These are phyloP conservation scores for Solanum aculeatissimum DNA, from an alignment of 305 asterid species.

Conservation along the genomic window DNA sequence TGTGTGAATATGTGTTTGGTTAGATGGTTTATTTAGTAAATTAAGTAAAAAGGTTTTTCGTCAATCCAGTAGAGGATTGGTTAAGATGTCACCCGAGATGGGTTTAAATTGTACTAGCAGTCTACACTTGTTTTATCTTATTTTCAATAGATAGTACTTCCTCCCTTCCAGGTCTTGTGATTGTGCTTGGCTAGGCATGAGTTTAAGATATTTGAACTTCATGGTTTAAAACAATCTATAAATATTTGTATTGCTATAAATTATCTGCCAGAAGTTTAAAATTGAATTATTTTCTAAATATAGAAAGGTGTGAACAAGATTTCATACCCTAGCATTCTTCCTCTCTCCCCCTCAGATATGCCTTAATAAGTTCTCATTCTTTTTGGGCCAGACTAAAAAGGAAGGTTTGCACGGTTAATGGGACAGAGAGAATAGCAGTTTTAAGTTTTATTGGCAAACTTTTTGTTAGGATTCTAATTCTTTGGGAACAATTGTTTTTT, in stretches of 20 bases:
- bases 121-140: not conserved
- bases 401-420: not conserved
- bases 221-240: not conserved
- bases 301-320: constrained; percentile 38
- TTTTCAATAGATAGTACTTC: not conserved
- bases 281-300: not conserved
- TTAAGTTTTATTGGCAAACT: not conserved
- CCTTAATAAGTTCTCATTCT: constrained; percentile 67
- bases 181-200: not conserved
- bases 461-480: not conserved
- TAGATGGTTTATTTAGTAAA: not conserved
- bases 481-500: not conserved
- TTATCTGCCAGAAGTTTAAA: not conserved
- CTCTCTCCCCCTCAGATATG: constrained; percentile 81
- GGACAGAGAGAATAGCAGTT: not conserved
- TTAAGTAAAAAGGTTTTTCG: not conserved
- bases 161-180: not conserved
- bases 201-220: not conserved
- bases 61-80: not conserved
- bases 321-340: constrained; percentile 76
- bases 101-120: not conserved
- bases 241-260: not conserved
- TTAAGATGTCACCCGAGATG: not conserved
- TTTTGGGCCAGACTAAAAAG: not conserved
- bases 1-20: not conserved